Percentiles rank a stretch among this genome's conserved stretches.
These are phyloP conservation scores for Diaporthe sp. DNA, from an alignment of 2,329 filamentous ascomycete species.

Conservation along the genomic window DNA sequence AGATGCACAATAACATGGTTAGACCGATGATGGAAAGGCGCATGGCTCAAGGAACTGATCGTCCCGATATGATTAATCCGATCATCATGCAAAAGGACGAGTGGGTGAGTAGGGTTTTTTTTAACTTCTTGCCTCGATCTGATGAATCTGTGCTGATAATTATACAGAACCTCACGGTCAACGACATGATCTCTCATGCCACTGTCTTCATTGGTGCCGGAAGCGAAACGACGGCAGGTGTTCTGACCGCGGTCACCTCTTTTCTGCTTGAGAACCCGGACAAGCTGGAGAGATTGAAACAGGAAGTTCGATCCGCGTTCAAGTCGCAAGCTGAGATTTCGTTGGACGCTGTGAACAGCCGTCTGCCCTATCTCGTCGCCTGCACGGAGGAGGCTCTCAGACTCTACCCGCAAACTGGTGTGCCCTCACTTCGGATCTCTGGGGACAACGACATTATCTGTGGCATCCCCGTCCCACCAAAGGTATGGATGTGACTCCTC, in stretches of 20 bases:
- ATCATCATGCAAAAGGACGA: constrained; percentile 26
- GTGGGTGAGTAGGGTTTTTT: neutral
- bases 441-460: constrained; percentile 7
- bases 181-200: constrained; percentile 14
- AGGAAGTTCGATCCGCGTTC: constrained; percentile 19
- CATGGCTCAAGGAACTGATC: neutral
- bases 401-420: neutral
- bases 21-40: constrained; percentile 20
- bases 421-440: neutral
- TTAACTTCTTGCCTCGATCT: too few species aligned
- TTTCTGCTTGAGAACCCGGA: constrained; percentile 12
- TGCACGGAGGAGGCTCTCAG: constrained; percentile 12
- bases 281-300: neutral
- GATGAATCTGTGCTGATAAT: neutral
- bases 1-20: constrained; percentile 12
- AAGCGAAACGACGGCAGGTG: constrained; percentile 19
- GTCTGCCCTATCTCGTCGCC: neutral
- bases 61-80: constrained; percentile 15
- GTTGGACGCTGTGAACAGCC: constrained; percentile 3
- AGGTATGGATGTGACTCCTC: neutral
- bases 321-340: neutral
- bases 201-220: constrained; percentile 24
- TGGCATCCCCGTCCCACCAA: neutral
- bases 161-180: neutral
- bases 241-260: constrained; percentile 15